Evolutionary conservation across 768 basidiomycete genomes (phyloP), one percentile per base, ranked within the genome.

Genomic region (Pulveroboletus sp.): DNA sequence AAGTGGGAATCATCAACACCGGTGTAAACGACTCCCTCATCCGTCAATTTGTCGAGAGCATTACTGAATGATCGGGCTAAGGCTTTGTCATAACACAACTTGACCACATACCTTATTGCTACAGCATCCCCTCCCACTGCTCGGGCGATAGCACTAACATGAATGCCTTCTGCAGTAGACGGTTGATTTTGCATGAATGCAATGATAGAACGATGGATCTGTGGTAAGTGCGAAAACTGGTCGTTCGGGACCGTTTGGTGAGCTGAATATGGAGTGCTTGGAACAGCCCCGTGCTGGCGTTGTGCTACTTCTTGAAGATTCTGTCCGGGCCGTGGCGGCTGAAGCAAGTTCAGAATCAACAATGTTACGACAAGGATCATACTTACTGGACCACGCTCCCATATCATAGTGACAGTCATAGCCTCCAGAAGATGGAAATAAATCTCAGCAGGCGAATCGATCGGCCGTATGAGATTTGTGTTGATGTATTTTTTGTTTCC

Each of bases 1-100:
- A 82, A 86, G 59, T 90, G 89, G n/a, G 79, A 85, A 54, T 93
- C 90, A 59, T 93, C 86, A 34, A 83, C 78, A 1, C 89, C 90
- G 46, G 80, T 85, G 67, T 79, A 97, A 48, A 94, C 75, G 54
- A 79, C 69, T 0, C 93, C 93, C 1, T 88, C 84, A 45, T 86
- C 83, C 76, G 91, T 84, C 45, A 97, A 75, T 44, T 69, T 67
- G 56, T 93, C 89, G 55, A 94, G 70, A 6, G 87, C 87, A 37
- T 78, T 73, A 61, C 91, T 89, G 51, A 37, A 49, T 17, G n/a
- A 36, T 41, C 12, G 30, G 29, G 31, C 44, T 53, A 45, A 53
- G 30, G 23, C 4, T 17, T 42, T 30, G 38, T 14, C 27, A 35
- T 16, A 24, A 30, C 31, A 13, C 2, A 29, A 40, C n/a, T 45